Evolutionary conservation across 2,329 filamentous ascomycete genomes (phyloP).

Genomic region (Acarospora socialis): DNA sequence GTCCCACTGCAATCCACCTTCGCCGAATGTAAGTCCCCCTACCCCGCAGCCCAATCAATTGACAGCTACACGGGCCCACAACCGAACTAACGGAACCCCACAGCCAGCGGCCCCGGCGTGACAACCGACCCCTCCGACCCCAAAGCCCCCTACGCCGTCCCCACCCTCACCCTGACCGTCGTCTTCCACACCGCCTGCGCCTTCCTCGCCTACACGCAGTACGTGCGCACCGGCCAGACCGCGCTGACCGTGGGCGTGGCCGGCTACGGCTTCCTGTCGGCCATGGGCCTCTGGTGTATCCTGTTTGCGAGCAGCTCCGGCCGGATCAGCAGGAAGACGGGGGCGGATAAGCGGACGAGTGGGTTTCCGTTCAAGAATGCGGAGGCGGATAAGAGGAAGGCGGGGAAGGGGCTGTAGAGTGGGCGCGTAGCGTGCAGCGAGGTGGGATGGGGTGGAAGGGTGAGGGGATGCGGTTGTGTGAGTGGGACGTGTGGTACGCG

Average conservation of each 20-base stretch:
- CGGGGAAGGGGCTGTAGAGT: too few relatives aligned
- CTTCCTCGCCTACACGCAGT: conserved; percentile 56
- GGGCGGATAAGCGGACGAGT: conserved; percentile 51
- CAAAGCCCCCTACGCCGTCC: conserved; percentile 49
- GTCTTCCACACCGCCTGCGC: conserved; percentile 49
- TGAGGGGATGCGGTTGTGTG: too few relatives aligned
- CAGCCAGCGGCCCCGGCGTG: conserved; percentile 20
- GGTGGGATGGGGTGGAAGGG: too few relatives aligned
- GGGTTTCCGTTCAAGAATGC: conserved; percentile 52
- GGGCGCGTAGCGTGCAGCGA: too few relatives aligned
- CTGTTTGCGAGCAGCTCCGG: conserved; percentile 44
- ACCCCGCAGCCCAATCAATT: too few relatives aligned
- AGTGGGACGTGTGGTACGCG: too few relatives aligned
- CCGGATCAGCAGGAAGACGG: conserved; percentile 46
- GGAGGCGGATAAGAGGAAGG: conserved; percentile 40
- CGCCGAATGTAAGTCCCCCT: conserved; percentile 14
- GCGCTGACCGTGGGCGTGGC: conserved; percentile 47
- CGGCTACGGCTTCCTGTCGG: conserved; percentile 42
- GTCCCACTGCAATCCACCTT: conserved; percentile 48
- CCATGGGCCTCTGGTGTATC: conserved; percentile 50
- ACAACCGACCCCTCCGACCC: conserved; percentile 30
- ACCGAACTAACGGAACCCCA: too few relatives aligned
- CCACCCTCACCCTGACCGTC: conserved; percentile 51
- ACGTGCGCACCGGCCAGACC: conserved; percentile 39
- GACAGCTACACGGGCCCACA: too few relatives aligned